Evolutionary conservation across 108 stramenopile species (phyloP), one percentile per base, ranked within the genome.

Genomic region (Schizochytrium sp.): DNA sequence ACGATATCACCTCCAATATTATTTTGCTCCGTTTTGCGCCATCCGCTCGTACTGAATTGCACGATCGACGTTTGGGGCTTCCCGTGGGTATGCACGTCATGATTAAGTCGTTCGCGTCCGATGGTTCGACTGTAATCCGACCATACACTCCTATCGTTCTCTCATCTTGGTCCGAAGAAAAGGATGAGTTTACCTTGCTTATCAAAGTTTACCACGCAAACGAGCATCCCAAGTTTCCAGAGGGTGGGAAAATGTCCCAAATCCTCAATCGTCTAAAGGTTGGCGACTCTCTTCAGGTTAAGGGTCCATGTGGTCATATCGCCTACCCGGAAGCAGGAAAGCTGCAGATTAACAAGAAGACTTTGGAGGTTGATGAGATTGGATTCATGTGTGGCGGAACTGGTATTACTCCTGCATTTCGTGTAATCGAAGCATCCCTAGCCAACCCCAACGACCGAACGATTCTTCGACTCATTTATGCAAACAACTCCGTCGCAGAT

Each of bases 361-460:
- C 19, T 2, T 55, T 49, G 64, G 46, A 93, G 13, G 93, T 92
- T 55, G 93, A 91, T 4, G 92, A 96, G 83, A 92, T 99, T 88
- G 96, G 96, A 55, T 96, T 98, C 97, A 96, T 99, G 89, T 98
- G 98, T 40, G 99, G 99, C 7, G 99, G 99, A n/a, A 98, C 99
- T 8, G 99, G 99, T 15, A 97, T 99, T 91, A 99, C 99, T 10
- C 99, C 99, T 47, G 97, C 97, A 96, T 93, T 98, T 41, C 99
- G 98, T 90, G 91, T 98, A 3, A 93, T 97, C 64, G 89, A 97
- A 61, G 96, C 95, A 3, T 92, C 95, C 10, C 95, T 97, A 4
- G 88, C 88, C 5, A 93, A 97, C 89, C 93, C 95, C 40, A 90
- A 92, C 45, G 95, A 96, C 73, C 90, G 89, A 44, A 94, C 94